Base-by-base conservation (phyloP, 169 alveolate species). In the Plasmodium ovale region DNA sequence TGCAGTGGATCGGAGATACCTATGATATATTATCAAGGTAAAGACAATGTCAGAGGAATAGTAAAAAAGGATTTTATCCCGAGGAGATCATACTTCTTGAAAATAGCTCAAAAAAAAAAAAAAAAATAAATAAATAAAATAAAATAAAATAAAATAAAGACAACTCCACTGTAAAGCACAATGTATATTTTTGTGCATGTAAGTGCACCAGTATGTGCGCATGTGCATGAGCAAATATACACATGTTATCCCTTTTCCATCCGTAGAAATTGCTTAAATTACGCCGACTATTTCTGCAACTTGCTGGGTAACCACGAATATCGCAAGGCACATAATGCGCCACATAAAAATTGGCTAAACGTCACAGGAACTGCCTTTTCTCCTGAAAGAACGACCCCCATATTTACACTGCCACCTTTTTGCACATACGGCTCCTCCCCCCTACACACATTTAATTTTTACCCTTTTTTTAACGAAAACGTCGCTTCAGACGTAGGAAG, bases 401-500 rank as follows among this genome's bases (percentile, higher is more conserved):
- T n/a, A n/a, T n/a, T n/a, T n/a, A n/a, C n/a, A n/a, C n/a, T n/a
- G n/a, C n/a, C n/a, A n/a, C n/a, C n/a, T n/a, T n/a, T n/a, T n/a
- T n/a, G n/a, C n/a, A n/a, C n/a, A n/a, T n/a, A n/a, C n/a, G n/a
- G n/a, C n/a, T n/a, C n/a, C n/a, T n/a, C n/a, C n/a, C n/a, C n/a
- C n/a, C 0, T 44, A 2, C 0, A 44, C 23, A 44, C n/a, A 44
- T 5, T 3, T 44, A 44, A 44, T 47, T 47, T 47, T 47, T 5
- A 47, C 16, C n/a, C 16, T 47, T 47, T 47, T 47, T 47, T 47
- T 47, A 47, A 47, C 16, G 1, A 47, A 47, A 2, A n/a, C n/a
- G n/a, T 5, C 12, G 12, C 16, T 72, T 53, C 71, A 74, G 96
- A 87, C n/a, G 95, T 91, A 9, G 96, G 95, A 12, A 54, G 87